Base-by-base conservation (phyloP, 1,139 yeast genomes). In the Candida sp. region DNA sequence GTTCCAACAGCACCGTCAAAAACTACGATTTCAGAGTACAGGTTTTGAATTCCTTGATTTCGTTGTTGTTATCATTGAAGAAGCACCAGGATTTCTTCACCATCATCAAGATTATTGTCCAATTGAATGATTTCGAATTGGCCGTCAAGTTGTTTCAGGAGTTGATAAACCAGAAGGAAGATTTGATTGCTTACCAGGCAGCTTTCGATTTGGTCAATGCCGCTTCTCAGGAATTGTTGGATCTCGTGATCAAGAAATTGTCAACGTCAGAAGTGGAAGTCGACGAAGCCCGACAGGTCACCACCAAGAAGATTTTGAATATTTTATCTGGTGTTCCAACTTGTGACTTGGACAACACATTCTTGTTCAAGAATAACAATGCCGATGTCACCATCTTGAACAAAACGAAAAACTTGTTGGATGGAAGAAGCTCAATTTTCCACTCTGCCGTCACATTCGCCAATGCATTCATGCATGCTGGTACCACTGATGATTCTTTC, bases 371-470 rank as follows among this genome's bases (percentile, higher is more conserved):
- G 65, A 90, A 94, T 70, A 90, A 91, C 73, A 90, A 90, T 69
- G 88, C 97, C 43, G 99, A 94, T 67, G 78, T 86, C 52, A 80
- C 88, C 46, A 87, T 94, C 55, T 79, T 94, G 63, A 89, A 90
- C 69, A 89, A 88, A 64, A 83, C 98, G 11, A 92, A 91, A 70
- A 83, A 85, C 54, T 78, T 83, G 26, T 78, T 96, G 59, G 99
- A 94, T 68, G 97, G 97, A 38, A 86, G 97, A 72, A 89, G 88
- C 63, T 93, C 98, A 5, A 84, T 94, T 58, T 93, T 90, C 81
- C 99, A 96, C 71, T 88, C 96, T 30, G 99, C 98, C 4, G 93
- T 94, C 45, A 91, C 98, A 42, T 93, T 94, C 69, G 87, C 96
- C 50, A 94, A 92, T 65, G 98, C 98, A 0, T 92, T 91, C 65